Percentiles rank a stretch among this genome's conserved stretches.
Evolutionary conservation across 371 early-diverging fungal genomes (phyloP).

Genomic region (Catenaria anguillulae): DNA sequence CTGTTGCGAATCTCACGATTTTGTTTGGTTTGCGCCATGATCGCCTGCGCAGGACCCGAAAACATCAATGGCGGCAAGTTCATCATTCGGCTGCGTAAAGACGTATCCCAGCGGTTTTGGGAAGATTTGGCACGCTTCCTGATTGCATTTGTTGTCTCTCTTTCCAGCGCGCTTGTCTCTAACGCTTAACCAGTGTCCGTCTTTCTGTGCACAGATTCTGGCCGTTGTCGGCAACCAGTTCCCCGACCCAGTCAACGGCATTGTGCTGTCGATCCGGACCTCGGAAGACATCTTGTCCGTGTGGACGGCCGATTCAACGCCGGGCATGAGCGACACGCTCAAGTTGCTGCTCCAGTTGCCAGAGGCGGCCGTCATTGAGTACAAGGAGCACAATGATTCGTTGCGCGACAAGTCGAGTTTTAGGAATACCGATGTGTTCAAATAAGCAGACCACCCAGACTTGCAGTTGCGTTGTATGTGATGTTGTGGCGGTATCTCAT

Average conservation of each 20-base stretch:
- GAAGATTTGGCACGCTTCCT: slow-evolving; percentile 50
- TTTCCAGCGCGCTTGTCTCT: too few relatives aligned
- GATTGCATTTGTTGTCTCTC: too few relatives aligned
- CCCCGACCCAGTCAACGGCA: slow-evolving; percentile 73
- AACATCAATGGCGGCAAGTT: slow-evolving; percentile 94
- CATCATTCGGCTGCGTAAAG: slow-evolving; percentile 91
- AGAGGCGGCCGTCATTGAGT: slow-evolving; percentile 77
- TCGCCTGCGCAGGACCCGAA: too few relatives aligned
- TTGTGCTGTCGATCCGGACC: slow-evolving; percentile 84
- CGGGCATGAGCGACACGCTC: slow-evolving; percentile 45
- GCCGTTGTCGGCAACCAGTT: slow-evolving; percentile 87
- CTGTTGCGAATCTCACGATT: slow-evolving; percentile 21
- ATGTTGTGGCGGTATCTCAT: too few relatives aligned
- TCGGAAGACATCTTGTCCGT: slow-evolving; percentile 87
- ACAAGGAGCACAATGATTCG: slow-evolving; percentile 85
- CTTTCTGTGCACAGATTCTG: slow-evolving; percentile 35
- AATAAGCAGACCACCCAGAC: too few relatives aligned
- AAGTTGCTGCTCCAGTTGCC: slow-evolving; percentile 71
- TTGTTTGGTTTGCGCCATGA: too few relatives aligned
- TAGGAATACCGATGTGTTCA: slow-evolving; percentile 66
- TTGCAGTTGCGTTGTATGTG: too few relatives aligned
- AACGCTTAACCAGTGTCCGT: too few relatives aligned
- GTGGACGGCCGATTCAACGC: slow-evolving; percentile 46
- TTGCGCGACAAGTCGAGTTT: slow-evolving; percentile 77
- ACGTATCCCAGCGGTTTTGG: slow-evolving; percentile 86